Evolutionary conservation across 1,284 basidiomycete species (phyloP), one percentile per base, ranked within the genome.

Genomic region (Omphalotus olearius): DNA sequence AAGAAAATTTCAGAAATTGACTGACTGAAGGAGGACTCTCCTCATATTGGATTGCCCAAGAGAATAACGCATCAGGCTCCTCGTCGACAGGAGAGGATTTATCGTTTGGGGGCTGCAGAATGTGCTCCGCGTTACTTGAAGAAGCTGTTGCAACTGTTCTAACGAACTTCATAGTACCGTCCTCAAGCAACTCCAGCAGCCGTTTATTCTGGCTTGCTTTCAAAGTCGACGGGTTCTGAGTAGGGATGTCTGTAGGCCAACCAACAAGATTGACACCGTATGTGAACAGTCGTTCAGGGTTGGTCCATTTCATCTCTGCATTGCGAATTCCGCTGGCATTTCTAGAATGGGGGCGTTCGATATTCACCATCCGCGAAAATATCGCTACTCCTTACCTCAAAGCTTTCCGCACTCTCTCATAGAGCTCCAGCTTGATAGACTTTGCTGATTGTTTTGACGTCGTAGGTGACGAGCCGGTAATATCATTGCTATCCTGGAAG

Each of bases 221-320:
- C 52, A 85, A 63, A 6, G 72, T 66, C 11, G 83, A 85, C 2
- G 83, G 83, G 59, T 85, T 85, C 56, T 76, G 74, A 20, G 68
- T 63, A 6, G 80, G 81, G 20, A 86, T 72, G 37, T 67, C 66
- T 16, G 69, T 52, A 14, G 83, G 83, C 83, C 83, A 86, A 33
- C 83, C 83, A 13, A 78, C 67, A 36, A 85, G 62, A 41, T 69
- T 73, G 25, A 85, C 78, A n/a, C 79, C 79, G 57, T 82, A 85
- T 4, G 66, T 61, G 54, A 71, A 66, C 28, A 86, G 63, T 45
- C 76, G 72, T 23, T 79, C 74, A 50, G 78, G 82, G 59, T 82
- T 83, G 3, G 79, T 78, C 83, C 83, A 86, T 64, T 80, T 84
- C 83, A 86, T 86, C 58, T 86, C 83, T 18, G 83, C 83, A 53